phyloP scores from a whole-genome alignment of 768 basidiomycete species.

The Bullera alba region DNA sequence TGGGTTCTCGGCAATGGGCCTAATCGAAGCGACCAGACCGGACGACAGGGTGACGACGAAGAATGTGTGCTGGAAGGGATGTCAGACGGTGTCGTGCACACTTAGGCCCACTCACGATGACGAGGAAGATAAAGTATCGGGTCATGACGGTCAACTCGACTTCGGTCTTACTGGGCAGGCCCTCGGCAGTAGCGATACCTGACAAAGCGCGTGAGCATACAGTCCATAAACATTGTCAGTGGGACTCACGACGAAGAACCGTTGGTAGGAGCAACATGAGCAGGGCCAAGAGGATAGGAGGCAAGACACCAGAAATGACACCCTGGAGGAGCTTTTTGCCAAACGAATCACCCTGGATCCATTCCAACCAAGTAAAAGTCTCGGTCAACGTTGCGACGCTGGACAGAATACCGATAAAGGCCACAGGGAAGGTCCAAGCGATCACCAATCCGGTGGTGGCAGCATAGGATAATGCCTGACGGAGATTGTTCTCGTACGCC shows the following conservation, averaged over 20 bases:
- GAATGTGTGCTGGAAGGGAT: constrained; percentile 72
- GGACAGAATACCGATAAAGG: constrained; percentile 77
- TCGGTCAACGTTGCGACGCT: constrained; percentile 67
- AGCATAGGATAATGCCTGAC: constrained; percentile 62
- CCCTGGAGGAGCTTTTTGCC: constrained; percentile 55
- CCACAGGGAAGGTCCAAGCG: constrained; percentile 80
- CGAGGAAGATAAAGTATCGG: constrained; percentile 84
- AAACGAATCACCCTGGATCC: constrained; percentile 51
- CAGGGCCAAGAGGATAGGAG: constrained; percentile 77
- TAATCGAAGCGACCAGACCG: constrained; percentile 70
- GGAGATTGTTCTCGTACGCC: constrained; percentile 72
- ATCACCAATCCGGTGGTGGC: constrained; percentile 73
- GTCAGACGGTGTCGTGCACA: neutral
- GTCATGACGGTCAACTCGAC: constrained; percentile 88
- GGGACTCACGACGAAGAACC: constrained; percentile 60
- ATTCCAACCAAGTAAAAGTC: constrained; percentile 62
- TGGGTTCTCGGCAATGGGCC: constrained; percentile 61
- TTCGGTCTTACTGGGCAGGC: constrained; percentile 73
- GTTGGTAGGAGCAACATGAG: constrained; percentile 86
- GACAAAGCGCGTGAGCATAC: neutral
- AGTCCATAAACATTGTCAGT: neutral
- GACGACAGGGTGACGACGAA: constrained; percentile 77
- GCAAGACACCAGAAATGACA: constrained; percentile 81
- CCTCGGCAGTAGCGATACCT: constrained; percentile 77
- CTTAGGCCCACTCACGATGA: constrained; percentile 59